Percentiles rank a stretch among this genome's conserved stretches.
Conservation (phyloP, 441 rosid genomes). For the Adansonia madagascariensis region DNA sequence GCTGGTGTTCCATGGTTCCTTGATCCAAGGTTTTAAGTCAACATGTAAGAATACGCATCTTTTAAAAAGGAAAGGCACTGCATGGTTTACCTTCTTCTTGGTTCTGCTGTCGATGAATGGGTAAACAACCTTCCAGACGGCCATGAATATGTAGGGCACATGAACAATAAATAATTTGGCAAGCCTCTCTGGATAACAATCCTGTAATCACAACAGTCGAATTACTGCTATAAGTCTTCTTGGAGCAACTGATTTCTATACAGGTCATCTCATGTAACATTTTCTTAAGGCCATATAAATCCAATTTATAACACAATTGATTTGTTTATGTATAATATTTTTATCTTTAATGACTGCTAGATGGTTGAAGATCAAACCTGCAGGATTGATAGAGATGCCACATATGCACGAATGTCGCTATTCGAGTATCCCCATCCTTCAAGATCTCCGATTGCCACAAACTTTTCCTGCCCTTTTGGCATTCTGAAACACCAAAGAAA, state of each 20-base stretch:
- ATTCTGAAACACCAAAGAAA: constrained; percentile 50
- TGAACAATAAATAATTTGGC: constrained; percentile 71
- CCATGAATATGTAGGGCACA: constrained; percentile 77
- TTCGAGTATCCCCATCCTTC: constrained; percentile 85
- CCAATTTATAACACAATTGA: constrained; percentile 12
- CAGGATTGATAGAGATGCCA: constrained; percentile 67
- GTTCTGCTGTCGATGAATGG: constrained; percentile 84
- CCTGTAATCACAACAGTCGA: constrained; percentile 51
- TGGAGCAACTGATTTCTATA: not conserved
- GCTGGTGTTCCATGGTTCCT: not conserved
- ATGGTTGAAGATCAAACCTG: constrained; percentile 55
- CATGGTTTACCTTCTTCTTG: constrained; percentile 69
- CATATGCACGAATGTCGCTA: constrained; percentile 74
- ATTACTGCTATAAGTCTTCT: constrained; percentile 1
- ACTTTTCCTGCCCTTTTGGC: constrained; percentile 81
- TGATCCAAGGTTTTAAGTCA: not conserved
- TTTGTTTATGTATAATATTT: not conserved
- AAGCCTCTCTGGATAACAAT: constrained; percentile 86
- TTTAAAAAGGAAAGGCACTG: constrained; percentile 4
- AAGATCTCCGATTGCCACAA: constrained; percentile 67
- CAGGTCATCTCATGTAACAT: not conserved
- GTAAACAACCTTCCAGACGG: constrained; percentile 80
- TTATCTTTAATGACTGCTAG: not conserved
- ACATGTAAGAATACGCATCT: not conserved
- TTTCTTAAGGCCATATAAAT: not conserved